Evolutionary conservation across 78 protist species (phyloP), one percentile per base, ranked within the genome.

Genomic region (Polysphondylium violaceum): DNA sequence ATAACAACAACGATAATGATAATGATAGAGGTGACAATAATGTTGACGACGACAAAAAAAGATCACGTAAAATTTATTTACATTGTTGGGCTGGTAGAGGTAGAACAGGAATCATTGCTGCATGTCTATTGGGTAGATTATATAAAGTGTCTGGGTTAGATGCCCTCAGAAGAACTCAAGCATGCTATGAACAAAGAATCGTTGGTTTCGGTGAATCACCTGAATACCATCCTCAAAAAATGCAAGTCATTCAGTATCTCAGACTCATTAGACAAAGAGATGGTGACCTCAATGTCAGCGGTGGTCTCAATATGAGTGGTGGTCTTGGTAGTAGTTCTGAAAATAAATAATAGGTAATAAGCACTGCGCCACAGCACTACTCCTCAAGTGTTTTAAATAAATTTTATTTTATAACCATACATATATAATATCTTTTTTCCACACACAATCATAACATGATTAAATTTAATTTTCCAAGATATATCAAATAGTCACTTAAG

Each of bases 11-110:
- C 2, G 7, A 55, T 1, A n/a, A 47, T 25, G 36, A 71, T 11
- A 29, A 40, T 51, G n/a, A n/a, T n/a, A n/a, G n/a, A n/a, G n/a
- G n/a, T n/a, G n/a, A n/a, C n/a, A n/a, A n/a, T n/a, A n/a, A n/a
- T n/a, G n/a, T n/a, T n/a, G n/a, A n/a, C n/a, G n/a, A n/a, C n/a
- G n/a, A n/a, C n/a, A n/a, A n/a, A n/a, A 61, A 44, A 51, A 38
- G 61, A 27, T 2, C 9, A 1, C 5, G 53, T 11, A 71, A 71
- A 29, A 35, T 67, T 2, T 83, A 69, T 56, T 35, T 83, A 21
- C 90, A 83, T 43, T 83, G 90, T 43, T 69, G 78, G 76, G 90
- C 90, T 21, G 90, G 90, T 23, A 58, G 90, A 40, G 90, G 90
- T 19, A 21, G 90, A 6, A 69, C 90, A 0, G 90, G 90, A 9